Evolutionary conservation across 2,329 filamentous ascomycete species (phyloP), one percentile per base, ranked within the genome.

Genomic region (Thermochaetoides dissita): DNA sequence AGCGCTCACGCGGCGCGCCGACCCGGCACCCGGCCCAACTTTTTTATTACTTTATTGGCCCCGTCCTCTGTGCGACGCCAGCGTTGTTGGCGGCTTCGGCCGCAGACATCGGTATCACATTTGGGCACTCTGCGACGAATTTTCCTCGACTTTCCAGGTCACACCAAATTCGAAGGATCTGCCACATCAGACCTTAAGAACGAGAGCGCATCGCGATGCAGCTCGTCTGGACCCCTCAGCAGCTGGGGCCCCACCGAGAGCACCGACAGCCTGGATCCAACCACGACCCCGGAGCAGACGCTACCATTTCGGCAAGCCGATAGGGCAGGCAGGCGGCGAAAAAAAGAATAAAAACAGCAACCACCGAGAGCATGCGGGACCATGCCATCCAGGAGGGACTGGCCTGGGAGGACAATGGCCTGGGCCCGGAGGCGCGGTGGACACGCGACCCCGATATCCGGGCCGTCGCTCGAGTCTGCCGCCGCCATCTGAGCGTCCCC

Each of bases 381-480:
- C 17, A 24, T 24, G 17, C 17, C 17, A 24, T 24, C 17, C 17
- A 46, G 11, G 50, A 52, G 32, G 52, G 52, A 9, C 44, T 55
- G 38, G 46, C 40, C 30, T 55, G 53, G 52, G 47, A 51, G 8
- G 45, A 48, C 38, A 45, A 38, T 34, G 50, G 50, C 28, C 44
- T 53, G 29, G 48, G 47, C 30, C 45, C 47, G 6, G 49, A 46
- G 38, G 48, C 55, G 11, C 43, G 44, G 24, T 59, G 56, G 56
- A 51, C 48, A 9, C 46, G 43, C 7, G 49, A 58, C 33, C 55
- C 53, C 30, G 41, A 54, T 34, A 48, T 56, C 8, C 44, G 48
- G 10, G 51, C 51, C 29, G 48, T 58, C 28, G 39, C 48, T 38
- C 42, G 38, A 8, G 46, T 57, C 2, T 52, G 49, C 30, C 51